Conservation (phyloP, 192 early-diverging fungal genomes). For the Coemansia sp. region DNA sequence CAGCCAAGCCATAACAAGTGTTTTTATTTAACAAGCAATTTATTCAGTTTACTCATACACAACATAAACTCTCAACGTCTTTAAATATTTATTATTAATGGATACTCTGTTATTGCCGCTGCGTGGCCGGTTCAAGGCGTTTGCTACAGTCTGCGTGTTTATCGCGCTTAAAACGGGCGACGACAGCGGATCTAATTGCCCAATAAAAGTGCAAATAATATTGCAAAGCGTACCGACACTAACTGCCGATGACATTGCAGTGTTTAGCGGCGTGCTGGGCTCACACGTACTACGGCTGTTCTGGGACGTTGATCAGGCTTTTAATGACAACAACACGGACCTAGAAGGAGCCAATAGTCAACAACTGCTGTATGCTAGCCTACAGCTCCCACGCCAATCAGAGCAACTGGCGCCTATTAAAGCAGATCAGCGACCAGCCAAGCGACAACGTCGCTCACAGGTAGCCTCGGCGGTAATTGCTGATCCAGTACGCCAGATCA, state of each 20-base stretch:
- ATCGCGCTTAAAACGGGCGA: background rate
- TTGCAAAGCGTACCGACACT: background rate
- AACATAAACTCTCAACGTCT: no score
- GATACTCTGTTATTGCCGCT: background rate
- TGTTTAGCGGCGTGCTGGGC: conserved; percentile 23
- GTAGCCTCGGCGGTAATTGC: background rate
- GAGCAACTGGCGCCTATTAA: background rate
- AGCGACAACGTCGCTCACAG: background rate
- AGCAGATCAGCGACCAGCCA: background rate
- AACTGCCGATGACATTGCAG: conserved; percentile 15
- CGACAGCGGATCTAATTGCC: background rate
- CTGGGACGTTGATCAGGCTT: conserved; percentile 6
- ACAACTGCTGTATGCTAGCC: background rate
- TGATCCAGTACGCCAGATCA: conserved; percentile 6
- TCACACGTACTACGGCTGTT: conserved; percentile 14
- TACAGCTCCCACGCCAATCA: background rate
- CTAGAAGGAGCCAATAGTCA: no score
- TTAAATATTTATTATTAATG: background rate
- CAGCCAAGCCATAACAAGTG: conserved; percentile 6
- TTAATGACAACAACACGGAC: background rate
- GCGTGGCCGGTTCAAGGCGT: conserved; percentile 13
- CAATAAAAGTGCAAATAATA: conserved; percentile 13
- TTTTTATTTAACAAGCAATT: background rate
- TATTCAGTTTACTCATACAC: no score
- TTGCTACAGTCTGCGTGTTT: conserved; percentile 35